These are phyloP conservation scores for Cymbopogon flexuosus DNA, from an alignment of 202 grass and related monocot species.

Conservation along the genomic window DNA sequence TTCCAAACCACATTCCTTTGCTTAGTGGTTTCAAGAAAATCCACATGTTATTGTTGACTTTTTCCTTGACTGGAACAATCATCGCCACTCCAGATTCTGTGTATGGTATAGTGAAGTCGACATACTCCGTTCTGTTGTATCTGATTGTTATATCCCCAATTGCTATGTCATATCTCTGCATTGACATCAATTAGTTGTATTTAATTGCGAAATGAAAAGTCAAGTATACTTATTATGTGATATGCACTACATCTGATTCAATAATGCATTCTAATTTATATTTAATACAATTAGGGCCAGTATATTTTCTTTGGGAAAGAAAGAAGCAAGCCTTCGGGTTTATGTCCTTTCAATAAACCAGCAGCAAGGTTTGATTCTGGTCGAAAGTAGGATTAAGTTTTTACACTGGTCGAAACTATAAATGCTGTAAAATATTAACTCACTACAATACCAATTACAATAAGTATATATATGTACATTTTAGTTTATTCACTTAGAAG, in stretches of 20 bases:
- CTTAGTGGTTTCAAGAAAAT: conserved; percentile 51
- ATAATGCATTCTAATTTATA: neutral
- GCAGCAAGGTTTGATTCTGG: neutral
- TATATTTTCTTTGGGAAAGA: neutral
- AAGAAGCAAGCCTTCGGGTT: neutral
- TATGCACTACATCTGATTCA: neutral
- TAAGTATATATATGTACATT: neutral
- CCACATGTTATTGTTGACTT: conserved; percentile 30
- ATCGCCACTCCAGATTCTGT: conserved; percentile 41
- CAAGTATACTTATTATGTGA: neutral
- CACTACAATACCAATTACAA: neutral
- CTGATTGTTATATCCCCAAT: conserved; percentile 54
- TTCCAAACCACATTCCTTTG: conserved; percentile 43
- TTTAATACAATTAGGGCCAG: neutral
- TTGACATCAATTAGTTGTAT: neutral
- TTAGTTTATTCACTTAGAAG: neutral
- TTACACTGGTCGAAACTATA: neutral
- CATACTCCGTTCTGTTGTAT: conserved; percentile 28
- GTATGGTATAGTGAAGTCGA: conserved; percentile 43
- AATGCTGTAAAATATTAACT: neutral
- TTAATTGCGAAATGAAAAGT: neutral
- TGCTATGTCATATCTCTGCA: conserved; percentile 34
- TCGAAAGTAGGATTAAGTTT: neutral
- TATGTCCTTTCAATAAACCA: neutral
- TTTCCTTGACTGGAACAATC: conserved; percentile 32